Conservation (phyloP, 2,329 filamentous ascomycete genomes). For the Diaporthe eres region DNA sequence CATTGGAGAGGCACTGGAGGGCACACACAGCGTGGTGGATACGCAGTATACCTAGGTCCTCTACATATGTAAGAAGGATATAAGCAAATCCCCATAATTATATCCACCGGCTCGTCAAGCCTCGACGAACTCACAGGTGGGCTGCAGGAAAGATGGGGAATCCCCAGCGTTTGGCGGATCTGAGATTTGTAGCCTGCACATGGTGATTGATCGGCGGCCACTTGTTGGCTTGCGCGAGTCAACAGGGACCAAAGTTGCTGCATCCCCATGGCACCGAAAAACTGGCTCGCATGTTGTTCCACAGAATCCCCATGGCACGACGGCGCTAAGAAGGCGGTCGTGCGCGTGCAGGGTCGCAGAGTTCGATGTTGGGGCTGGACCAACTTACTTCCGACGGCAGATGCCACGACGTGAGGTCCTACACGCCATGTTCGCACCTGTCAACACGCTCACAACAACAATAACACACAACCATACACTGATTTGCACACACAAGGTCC, state of each 20-base stretch:
- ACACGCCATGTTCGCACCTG: neutral
- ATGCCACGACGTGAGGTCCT: conserved; percentile 4
- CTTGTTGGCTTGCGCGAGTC: conserved; percentile 17
- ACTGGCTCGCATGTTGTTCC: conserved; percentile 25
- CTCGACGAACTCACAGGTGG: neutral
- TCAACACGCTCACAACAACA: neutral
- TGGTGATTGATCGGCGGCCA: conserved; percentile 8
- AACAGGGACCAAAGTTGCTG: conserved; percentile 12
- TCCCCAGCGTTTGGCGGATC: conserved; percentile 2
- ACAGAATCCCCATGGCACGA: conserved; percentile 37
- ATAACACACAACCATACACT: neutral
- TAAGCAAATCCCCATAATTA: neutral
- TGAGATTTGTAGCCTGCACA: conserved; percentile 13
- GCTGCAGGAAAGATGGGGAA: conserved; percentile 12
- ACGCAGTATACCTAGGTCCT: too few species aligned
- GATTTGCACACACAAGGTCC: neutral
- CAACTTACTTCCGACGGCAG: neutral
- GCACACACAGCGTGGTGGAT: neutral
- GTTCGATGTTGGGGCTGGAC: conserved; percentile 17
- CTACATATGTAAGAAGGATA: neutral
- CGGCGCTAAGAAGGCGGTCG: conserved; percentile 16
- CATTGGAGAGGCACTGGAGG: neutral
- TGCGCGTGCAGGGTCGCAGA: conserved; percentile 2
- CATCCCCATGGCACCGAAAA: conserved; percentile 19
- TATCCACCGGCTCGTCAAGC: conserved; percentile 23